Evolutionary conservation across 352 stramenopile genomes (phyloP).

Genomic region (Phytophthora parvispora): DNA sequence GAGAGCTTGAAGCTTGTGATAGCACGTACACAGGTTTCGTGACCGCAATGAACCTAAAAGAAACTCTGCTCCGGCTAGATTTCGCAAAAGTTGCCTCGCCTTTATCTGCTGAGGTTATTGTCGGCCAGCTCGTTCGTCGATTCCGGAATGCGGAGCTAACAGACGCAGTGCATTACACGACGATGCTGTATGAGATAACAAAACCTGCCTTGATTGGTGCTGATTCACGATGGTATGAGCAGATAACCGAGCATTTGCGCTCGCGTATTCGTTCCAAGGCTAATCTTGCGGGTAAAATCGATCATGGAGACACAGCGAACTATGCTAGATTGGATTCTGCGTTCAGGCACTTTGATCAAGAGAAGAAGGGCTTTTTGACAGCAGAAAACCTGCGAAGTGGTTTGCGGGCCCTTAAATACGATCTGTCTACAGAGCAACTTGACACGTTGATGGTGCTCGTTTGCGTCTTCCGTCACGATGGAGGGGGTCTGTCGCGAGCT

Average conservation of each 20-base stretch:
- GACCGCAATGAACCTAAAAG: conserved; percentile 64
- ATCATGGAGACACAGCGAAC: conserved; percentile 21
- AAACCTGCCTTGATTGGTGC: background rate
- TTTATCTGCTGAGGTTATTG: conserved; percentile 38
- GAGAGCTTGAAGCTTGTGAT: conserved; percentile 65
- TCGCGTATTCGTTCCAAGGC: conserved; percentile 49
- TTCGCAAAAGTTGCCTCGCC: conserved; percentile 32
- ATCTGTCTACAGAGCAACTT: conserved; percentile 45
- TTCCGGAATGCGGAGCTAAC: conserved; percentile 39
- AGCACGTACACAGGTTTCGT: conserved; percentile 51
- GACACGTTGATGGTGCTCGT: conserved; percentile 45
- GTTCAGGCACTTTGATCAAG: conserved; percentile 79
- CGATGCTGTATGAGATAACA: conserved; percentile 38
- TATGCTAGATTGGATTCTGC: conserved; percentile 53
- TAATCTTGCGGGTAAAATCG: conserved; percentile 41
- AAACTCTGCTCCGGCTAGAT: conserved; percentile 49
- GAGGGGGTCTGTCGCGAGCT: conserved; percentile 59
- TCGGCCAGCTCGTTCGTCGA: conserved; percentile 68
- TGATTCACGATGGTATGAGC: conserved; percentile 30
- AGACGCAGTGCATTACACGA: conserved; percentile 54
- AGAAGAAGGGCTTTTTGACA: conserved; percentile 62
- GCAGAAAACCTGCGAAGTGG: conserved; percentile 40
- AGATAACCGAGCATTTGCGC: conserved; percentile 54
- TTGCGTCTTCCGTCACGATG: conserved; percentile 55
- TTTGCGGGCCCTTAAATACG: conserved; percentile 56